phyloP scores from a whole-genome alignment of 164 flowering plant genomes.

The Stephania japonica region DNA sequence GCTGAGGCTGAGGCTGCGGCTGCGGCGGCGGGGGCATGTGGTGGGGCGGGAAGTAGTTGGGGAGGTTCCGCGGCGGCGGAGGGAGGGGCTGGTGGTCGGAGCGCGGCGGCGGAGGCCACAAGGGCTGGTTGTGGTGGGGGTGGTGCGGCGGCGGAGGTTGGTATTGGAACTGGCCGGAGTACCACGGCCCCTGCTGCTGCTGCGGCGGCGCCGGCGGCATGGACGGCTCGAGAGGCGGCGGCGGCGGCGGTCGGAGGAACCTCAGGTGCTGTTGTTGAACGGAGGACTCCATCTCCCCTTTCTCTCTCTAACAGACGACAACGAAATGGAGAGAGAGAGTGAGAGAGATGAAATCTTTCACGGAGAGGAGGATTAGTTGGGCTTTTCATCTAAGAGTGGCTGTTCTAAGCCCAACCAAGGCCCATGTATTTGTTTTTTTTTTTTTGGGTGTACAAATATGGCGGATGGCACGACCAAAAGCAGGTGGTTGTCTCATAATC shows the following conservation, averaged over 20 bases:
- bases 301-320: not conserved
- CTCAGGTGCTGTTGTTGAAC: constrained; percentile 24
- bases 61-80: not conserved
- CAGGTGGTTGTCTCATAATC: too few relatives aligned
- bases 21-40: constrained; percentile 24
- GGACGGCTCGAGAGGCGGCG: not conserved
- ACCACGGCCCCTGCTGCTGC: constrained; percentile 37
- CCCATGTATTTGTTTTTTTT: too few relatives aligned
- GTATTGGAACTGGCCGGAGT: constrained; percentile 47
- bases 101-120: constrained; percentile 10
- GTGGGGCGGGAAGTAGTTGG: constrained; percentile 21
- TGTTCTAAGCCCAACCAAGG: not conserved
- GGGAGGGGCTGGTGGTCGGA: not conserved
- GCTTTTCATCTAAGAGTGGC: not conserved
- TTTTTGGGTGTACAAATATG: too few relatives aligned
- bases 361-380: not conserved
- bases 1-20: constrained; percentile 15
- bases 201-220: constrained; percentile 27
- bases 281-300: not conserved
- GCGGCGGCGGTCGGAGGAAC: constrained; percentile 42
- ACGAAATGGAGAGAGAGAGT: not conserved
- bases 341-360: not conserved
- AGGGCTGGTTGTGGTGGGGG: constrained; percentile 18
- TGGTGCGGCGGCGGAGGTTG: constrained; percentile 15
- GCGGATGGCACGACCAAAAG: too few relatives aligned